These are phyloP conservation scores for Arthrocladium fulminans DNA, from an alignment of 2,329 filamentous ascomycete genomes.

Conservation along the genomic window DNA sequence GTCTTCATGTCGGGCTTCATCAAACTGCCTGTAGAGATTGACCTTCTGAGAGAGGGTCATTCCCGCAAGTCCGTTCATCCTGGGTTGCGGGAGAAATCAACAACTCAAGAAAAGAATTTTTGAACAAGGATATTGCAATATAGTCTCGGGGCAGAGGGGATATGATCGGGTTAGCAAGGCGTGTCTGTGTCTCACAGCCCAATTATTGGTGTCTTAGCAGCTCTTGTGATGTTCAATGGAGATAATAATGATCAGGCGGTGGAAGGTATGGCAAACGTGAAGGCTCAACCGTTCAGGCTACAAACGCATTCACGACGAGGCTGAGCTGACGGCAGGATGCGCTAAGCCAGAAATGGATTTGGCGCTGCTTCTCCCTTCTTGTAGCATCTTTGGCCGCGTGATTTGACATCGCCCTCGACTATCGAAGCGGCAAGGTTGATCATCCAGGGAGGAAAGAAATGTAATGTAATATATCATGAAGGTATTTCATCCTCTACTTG, in stretches of 20 bases:
- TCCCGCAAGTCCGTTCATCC: not conserved
- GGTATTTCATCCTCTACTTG: too few species aligned
- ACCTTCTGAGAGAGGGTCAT: slow-evolving; percentile 5
- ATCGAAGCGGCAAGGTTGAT: not conserved
- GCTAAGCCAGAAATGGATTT: not conserved
- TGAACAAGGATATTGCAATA: not conserved
- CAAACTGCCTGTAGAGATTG: slow-evolving; percentile 12
- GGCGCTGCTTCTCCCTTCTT: not conserved
- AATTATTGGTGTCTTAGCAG: too few species aligned
- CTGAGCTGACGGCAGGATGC: not conserved
- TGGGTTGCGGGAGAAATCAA: not conserved
- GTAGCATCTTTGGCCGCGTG: not conserved
- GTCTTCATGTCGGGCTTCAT: slow-evolving; percentile 15
- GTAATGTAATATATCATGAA: too few species aligned
- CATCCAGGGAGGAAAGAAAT: too few species aligned
- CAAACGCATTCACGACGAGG: not conserved
- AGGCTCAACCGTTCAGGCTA: not conserved
- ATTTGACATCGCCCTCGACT: not conserved
- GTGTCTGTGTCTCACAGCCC: too few species aligned
- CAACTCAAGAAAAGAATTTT: not conserved
- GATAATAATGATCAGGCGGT: not conserved
- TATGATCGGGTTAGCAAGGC: too few species aligned
- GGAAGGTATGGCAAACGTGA: not conserved
- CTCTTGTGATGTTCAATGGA: too few species aligned
- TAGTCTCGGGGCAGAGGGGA: not conserved